Evolutionary conservation across 2,329 filamentous ascomycete species (phyloP), one percentile per base, ranked within the genome.

Genomic region (Exophiala aquamarina): DNA sequence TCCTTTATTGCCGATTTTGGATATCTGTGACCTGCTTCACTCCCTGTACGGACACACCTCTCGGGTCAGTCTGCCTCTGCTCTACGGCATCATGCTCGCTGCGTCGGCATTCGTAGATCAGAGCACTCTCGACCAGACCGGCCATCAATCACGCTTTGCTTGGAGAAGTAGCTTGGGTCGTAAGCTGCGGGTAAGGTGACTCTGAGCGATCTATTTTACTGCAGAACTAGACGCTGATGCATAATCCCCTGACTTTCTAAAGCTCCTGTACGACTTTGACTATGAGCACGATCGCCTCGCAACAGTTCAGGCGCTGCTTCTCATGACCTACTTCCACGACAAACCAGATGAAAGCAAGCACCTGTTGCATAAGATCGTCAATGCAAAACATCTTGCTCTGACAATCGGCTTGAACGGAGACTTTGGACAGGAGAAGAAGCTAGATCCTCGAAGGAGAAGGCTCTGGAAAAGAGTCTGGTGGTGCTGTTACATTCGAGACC

Each of bases 361-460:
- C 66, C 95, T 90, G 37, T 95, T 91, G 87, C 90, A 96, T 64
- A 96, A 91, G 91, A 95, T 95, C 88, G 91, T 91, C 14, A 89
- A 95, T 29, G 91, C 90, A 34, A 87, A 94, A 50, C 95, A 90
- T 11, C 75, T 95, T 37, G 90, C 89, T 43, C 89, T 95, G 67
- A 95, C 90, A 8, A 95, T 96, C 55, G 90, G 91, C 6, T 77
- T 96, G n/a, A 90, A 96, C 67, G 85, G 90, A 52, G 88, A 95
- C 59, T 89, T 89, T 3, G 78, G 78, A 23, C 85, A 84, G 49
- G 89, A 87, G 6, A 84, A 80, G 59, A 84, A 80, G 59, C 89
- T 95, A 79, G 78, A 87, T 26, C 68, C 72, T 2, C 76, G 80
- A 41, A 85, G 86, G 61, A 86, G 89, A 63, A 87, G 83, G 61